Conservation (phyloP, 2,329 filamentous ascomycete species). For the Epichloe hybrida region DNA sequence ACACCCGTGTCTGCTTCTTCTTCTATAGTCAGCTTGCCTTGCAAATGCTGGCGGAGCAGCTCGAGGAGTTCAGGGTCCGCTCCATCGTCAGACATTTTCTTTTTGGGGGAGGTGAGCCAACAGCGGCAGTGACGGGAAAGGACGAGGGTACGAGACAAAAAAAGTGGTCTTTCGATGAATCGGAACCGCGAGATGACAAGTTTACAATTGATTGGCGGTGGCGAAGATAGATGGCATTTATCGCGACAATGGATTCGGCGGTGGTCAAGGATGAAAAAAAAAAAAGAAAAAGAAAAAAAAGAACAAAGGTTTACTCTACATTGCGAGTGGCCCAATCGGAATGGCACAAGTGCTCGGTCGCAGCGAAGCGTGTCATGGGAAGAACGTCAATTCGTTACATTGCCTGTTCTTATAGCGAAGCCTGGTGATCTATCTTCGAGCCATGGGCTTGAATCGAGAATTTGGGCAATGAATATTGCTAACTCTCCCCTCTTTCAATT, state of each 20-base stretch:
- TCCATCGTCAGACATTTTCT: slow-evolving; percentile 76
- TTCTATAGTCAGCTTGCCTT: slow-evolving; percentile 40
- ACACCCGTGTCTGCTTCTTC: slow-evolving; percentile 66
- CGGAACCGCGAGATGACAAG: not conserved
- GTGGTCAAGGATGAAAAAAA: not conserved
- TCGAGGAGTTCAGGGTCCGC: slow-evolving; percentile 77
- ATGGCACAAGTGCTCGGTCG: not conserved
- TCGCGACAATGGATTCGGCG: not conserved
- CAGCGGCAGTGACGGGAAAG: slow-evolving; percentile 8
- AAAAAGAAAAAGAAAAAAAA: not conserved
- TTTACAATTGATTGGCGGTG: not conserved
- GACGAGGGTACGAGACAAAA: not conserved
- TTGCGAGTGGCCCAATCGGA: not conserved
- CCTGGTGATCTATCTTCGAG: not conserved
- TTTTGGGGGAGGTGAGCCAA: not conserved
- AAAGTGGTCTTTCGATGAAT: not conserved
- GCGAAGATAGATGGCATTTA: not conserved
- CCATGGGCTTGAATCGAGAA: not conserved
- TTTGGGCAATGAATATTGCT: not conserved
- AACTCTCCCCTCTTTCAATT: not conserved
- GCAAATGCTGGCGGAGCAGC: slow-evolving; percentile 68
- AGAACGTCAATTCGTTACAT: not conserved
- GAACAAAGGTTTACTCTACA: not conserved
- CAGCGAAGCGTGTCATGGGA: not conserved
- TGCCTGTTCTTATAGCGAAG: not conserved